Evolutionary conservation across 2,329 filamentous ascomycete species (phyloP).

Genomic region (Colletotrichum cereale): DNA sequence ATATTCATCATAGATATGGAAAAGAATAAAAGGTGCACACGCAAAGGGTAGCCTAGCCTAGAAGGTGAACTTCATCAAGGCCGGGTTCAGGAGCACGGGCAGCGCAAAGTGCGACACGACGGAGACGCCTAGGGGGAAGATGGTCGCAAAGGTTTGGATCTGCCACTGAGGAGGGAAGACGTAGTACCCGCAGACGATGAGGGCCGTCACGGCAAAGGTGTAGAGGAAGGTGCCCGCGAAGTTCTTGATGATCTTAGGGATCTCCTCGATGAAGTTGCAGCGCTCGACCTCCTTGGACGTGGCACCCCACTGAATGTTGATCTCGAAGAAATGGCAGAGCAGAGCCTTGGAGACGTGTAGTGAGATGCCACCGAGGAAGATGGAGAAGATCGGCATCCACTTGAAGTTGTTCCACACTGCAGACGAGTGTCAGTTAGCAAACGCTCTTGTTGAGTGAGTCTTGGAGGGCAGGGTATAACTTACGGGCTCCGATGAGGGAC

Average conservation of each 20-base stretch:
- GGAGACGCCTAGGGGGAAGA: constrained; percentile 67
- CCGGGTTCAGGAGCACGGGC: constrained; percentile 72
- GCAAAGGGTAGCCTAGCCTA: constrained; percentile 47
- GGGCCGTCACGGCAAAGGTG: constrained; percentile 57
- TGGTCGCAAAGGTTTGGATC: constrained; percentile 69
- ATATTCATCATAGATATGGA: too few relatives aligned
- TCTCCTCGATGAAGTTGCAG: constrained; percentile 68
- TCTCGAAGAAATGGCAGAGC: constrained; percentile 57
- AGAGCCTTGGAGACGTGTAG: constrained; percentile 57
- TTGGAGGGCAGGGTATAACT: constrained; percentile 49
- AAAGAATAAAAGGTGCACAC: constrained; percentile 1
- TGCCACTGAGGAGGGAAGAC: constrained; percentile 65
- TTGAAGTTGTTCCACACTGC: constrained; percentile 69
- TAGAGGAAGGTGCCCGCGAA: constrained; percentile 66
- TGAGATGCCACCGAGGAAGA: constrained; percentile 59
- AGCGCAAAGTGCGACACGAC: constrained; percentile 68
- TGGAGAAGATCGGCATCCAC: constrained; percentile 68
- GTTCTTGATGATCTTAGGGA: constrained; percentile 65
- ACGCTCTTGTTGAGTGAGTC: background rate
- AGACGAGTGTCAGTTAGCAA: background rate
- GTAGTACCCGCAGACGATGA: constrained; percentile 60
- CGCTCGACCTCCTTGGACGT: constrained; percentile 70
- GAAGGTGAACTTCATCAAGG: constrained; percentile 73
- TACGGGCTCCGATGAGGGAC: constrained; percentile 55
- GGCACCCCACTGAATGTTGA: constrained; percentile 64